Base-by-base conservation (phyloP, 345 rosid species). In the Salix brachista region DNA sequence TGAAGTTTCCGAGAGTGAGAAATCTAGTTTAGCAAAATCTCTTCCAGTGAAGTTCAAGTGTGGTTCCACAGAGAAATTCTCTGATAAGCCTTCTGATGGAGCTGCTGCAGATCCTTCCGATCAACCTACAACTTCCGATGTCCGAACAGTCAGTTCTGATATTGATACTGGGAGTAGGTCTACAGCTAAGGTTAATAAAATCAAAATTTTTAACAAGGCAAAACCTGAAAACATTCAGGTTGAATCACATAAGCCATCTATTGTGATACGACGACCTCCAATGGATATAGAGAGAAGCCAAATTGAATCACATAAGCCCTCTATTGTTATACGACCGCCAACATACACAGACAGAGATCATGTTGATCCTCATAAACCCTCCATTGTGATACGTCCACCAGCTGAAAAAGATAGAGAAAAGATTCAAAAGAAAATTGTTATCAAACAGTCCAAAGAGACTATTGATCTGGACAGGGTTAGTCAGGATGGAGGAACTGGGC, bases 351-450 rank as follows among this genome's bases (percentile, higher is more conserved):
- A 87, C 18, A 89, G 80, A 84, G 89, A 84, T 73, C 90, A 84
- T 77, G 84, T 80, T 75, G 94, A 91, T 80, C 78, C 87, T 82
- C 89, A 86, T 81, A 92, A 87, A 83, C 92, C 91, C 61, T 88
- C 93, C 71, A 81, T 93, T 44, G 91, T 93, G 77, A 93, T 96
- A 83, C 87, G 90, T 50, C 99, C 97, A 16, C 99, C 97, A 1
- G 82, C 90, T 12, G 88, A 86, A 4, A 85, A 79, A 67, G 94
- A 90, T 71, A 89, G 87, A 83, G 94, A 90, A 46, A 91, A 83
- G 76, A 76, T 84, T 78, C 94, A 83, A 80, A 93, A 91, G 84
- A 93, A 92, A 86, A 87, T 96, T 41, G 88, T 90, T 66, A 87
- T 96, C 74, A 96, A 80, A 84, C 90, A 87, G 50, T 87, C 97